A percentile compares a stretch with the other conserved stretches of the same genome.
Conservation (phyloP, 352 stramenopile species). For the Phytopythium chamaehyphon region DNA sequence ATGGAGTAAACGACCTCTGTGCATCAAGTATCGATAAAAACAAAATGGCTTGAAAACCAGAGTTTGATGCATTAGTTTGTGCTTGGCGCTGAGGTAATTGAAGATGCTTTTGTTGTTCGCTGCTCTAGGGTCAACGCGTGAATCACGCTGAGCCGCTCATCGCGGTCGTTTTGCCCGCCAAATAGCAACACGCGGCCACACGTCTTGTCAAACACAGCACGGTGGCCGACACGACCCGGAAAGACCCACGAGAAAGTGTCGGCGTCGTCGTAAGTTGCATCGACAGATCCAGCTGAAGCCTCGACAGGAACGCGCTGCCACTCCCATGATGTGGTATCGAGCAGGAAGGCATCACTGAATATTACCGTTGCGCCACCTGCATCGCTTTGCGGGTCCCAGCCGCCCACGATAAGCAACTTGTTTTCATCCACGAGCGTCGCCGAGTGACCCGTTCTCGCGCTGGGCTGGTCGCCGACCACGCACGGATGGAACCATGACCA, state of each 20-base stretch:
- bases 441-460: slow-evolving; percentile 85
- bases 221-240: slow-evolving; percentile 82
- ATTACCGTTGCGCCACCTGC: slow-evolving; percentile 44
- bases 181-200: slow-evolving; percentile 80
- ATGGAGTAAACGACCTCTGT: slow-evolving; percentile 31
- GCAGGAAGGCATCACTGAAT: slow-evolving; percentile 88
- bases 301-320: slow-evolving; percentile 70
- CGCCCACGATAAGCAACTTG: slow-evolving; percentile 90
- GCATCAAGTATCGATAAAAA: no score
- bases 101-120: neutral
- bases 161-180: slow-evolving; percentile 75
- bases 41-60: no score
- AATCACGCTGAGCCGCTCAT: slow-evolving; percentile 82
- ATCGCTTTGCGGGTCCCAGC: slow-evolving; percentile 90
- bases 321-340: slow-evolving; percentile 90
- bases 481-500: slow-evolving; percentile 90
- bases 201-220: slow-evolving; percentile 57
- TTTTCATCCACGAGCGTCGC: slow-evolving; percentile 82
- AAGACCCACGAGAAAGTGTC: slow-evolving; percentile 6
- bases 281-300: slow-evolving; percentile 5
- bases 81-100: no score
- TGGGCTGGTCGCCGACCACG: slow-evolving; percentile 65
- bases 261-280: neutral
- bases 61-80: no score
- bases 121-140: slow-evolving; percentile 47